Evolutionary conservation across 192 early-diverging fungal species (phyloP), one percentile per base, ranked within the genome.

Genomic region (Kickxella alabastrina): DNA sequence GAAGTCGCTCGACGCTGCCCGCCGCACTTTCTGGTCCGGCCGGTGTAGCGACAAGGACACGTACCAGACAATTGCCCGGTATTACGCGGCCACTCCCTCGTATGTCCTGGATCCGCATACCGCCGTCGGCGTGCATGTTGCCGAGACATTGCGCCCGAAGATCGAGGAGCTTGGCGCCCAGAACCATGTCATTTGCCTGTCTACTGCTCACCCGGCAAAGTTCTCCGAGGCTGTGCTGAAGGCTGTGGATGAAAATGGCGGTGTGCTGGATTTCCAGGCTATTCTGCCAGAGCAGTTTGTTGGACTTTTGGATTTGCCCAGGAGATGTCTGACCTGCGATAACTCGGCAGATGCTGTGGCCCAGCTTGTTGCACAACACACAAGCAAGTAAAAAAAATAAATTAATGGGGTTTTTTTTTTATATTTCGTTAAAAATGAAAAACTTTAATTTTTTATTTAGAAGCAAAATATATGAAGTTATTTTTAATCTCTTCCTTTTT

Each of bases 31-130:
- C 59, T 81, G 80, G 61, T 88, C 91, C 10, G 81, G 79, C 35
- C 74, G 80, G 15, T 88, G 92, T 19, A 78, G 80, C 39, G 85
- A 96, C 72, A 57, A 37, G 10, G 78, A 90, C 54, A 95, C 91
- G 8, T 61, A 84, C 25, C 79, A 82, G 19, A 84, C 87, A 27
- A 98, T 98, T 32, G 71, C 68, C 13, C 90, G 86, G 77, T 79
- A 88, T 61, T 55, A 67, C 22, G 75, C 85, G 14, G 46, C 56
- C 13, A 49, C 77, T 9, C 48, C 67, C 7, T 44, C 76, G 1
- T 97, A 98, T 39, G 63, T 96, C 28, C 78, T 98, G 38, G 94
- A 97, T 56, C 95, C 95, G 19, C 95, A 98, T 53, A 98, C 94
- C 2, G 93, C 95, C 5, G 92, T 98, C 42, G 95, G 94, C 56